Base-by-base conservation (phyloP, 305 asterid species). In the Caryopteris hybrid region DNA sequence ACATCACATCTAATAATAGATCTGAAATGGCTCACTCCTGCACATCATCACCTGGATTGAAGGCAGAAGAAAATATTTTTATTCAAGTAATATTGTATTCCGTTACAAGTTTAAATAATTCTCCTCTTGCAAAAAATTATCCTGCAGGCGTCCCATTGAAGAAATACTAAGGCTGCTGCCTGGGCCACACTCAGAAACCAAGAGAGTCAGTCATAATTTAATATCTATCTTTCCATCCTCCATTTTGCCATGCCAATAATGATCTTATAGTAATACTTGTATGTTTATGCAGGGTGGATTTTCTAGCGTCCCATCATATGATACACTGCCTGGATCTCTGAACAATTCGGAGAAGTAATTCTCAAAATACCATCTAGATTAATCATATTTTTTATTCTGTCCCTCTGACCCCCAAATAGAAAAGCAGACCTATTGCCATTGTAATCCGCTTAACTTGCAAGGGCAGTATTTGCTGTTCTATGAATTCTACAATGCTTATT, bases 91-190 rank as follows among this genome's bases (percentile, higher is more conserved):
- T 27, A 23, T 42, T 41, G 51, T 22, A 34, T 57, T 69, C 17
- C n/a, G 23, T 52, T 18, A 39, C 12, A n/a, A n/a, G 17, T 66
- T 74, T 51, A 6, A 13, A 13, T 54, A 8, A 33, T 42, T 54
- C 65, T 73, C 50, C 20, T 54, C 18, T 53, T 51, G 65, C 46
- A 55, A 67, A 57, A 66, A 60, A 33, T 53, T 60, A 48, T 76
- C 66, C 51, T 69, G 55, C 82, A 94, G 99, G 99, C 91, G 96
- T 31, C 95, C 96, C 18, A 76, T 91, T 54, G 99, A 94, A 80
- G 97, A 94, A 68, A 84, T 89, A 69, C 71, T 94, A 74, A 94
- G 78, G 84, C 73, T 91, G 77, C 87, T 94, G 71, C 99, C 99
- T 16, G 99, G 96, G 55, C 96, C 96, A 69, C 99, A 94, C 77